phyloP scores from a whole-genome alignment of 345 rosid species.

The Trapa incisa region DNA sequence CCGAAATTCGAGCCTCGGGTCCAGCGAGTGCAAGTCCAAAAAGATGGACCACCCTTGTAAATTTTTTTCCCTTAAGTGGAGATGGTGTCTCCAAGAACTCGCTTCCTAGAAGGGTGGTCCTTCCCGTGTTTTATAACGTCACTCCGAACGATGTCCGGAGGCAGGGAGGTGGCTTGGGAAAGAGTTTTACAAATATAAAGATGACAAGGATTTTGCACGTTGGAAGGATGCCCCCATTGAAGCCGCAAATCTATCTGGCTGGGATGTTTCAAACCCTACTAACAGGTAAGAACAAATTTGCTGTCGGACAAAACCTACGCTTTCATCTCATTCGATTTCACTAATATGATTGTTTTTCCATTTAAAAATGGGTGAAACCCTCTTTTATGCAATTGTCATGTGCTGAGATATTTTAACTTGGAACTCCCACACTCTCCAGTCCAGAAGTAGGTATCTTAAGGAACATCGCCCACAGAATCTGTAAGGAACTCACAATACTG shows the following conservation, averaged over 20 bases:
- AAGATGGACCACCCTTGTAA: too few species aligned
- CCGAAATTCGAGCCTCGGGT: too few species aligned
- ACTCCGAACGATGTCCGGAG: background rate
- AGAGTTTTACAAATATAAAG: background rate
- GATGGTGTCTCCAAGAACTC: conserved; percentile 4
- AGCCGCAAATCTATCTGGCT: background rate
- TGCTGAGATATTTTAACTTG: too few species aligned
- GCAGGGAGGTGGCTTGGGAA: background rate
- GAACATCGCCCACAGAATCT: background rate
- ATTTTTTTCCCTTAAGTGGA: background rate
- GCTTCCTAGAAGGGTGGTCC: background rate
- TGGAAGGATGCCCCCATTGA: background rate
- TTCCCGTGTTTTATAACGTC: conserved; percentile 3
- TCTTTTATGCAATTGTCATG: background rate
- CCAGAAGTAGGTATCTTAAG: background rate
- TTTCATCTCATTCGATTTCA: too few species aligned
- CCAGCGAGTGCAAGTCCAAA: too few species aligned
- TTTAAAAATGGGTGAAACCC: too few species aligned
- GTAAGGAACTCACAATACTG: background rate
- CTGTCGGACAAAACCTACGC: too few species aligned
- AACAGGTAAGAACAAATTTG: background rate
- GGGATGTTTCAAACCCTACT: background rate
- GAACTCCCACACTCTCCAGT: background rate
- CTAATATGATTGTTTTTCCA: too few species aligned
- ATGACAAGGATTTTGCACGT: background rate